phyloP scores from a whole-genome alignment of 2,329 filamentous ascomycete genomes.

The Xylariales sp. region DNA sequence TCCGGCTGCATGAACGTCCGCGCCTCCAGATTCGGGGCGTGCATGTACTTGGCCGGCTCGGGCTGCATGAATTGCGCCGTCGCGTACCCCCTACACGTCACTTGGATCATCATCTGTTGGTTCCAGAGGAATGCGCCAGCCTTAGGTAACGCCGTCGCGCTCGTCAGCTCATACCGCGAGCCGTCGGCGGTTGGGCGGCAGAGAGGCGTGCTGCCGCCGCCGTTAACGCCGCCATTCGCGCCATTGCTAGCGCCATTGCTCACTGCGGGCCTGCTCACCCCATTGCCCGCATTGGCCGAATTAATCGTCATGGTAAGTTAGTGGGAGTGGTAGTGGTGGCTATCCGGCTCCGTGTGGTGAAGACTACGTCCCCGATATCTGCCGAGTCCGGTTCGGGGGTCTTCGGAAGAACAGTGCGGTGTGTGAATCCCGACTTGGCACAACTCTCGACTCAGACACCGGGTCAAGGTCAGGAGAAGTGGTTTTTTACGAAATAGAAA shows the following conservation, averaged over 20 bases:
- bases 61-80: conserved; percentile 71
- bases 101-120: conserved; percentile 70
- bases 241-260: conserved; percentile 18
- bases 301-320: conserved; percentile 26
- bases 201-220: conserved; percentile 5
- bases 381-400: conserved; percentile 37
- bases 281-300: conserved; percentile 15
- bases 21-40: conserved; percentile 67
- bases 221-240: background rate
- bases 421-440: conserved; percentile 23
- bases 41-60: conserved; percentile 69
- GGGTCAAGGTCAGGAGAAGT: background rate
- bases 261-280: conserved; percentile 1
- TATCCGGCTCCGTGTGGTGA: conserved; percentile 26
- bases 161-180: conserved; percentile 65
- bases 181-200: conserved; percentile 56
- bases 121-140: conserved; percentile 69
- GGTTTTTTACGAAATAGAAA: background rate
- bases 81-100: conserved; percentile 68
- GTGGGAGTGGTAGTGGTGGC: background rate
- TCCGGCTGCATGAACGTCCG: conserved; percentile 72
- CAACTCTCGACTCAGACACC: conserved; percentile 1
- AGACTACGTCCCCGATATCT: conserved; percentile 31
- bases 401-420: conserved; percentile 29
- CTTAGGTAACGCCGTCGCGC: conserved; percentile 67